Evolutionary conservation across 1,284 basidiomycete genomes (phyloP).

Genomic region (Boletus mariae): DNA sequence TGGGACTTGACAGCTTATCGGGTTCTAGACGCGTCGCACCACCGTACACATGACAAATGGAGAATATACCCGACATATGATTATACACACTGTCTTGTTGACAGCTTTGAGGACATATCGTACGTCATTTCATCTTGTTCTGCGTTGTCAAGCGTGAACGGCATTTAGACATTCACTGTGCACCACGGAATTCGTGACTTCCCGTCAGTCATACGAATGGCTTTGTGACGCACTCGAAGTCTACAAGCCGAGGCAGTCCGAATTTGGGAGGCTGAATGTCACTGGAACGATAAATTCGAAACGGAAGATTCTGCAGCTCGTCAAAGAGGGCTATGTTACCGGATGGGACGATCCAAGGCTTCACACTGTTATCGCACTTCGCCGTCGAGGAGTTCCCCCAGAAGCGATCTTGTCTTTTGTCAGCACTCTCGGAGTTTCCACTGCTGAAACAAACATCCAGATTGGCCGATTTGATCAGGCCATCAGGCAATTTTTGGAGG

Average conservation of each 20-base stretch:
- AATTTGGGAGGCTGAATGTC: slow-evolving; percentile 91
- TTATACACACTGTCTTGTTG: slow-evolving; percentile 97
- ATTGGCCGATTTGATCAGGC: slow-evolving; percentile 87
- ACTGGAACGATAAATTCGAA: slow-evolving; percentile 98
- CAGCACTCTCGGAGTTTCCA: slow-evolving; percentile 90
- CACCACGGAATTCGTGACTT: slow-evolving; percentile 95
- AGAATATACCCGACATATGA: slow-evolving; percentile 97
- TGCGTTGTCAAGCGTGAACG: neutral
- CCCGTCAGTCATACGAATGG: slow-evolving; percentile 98
- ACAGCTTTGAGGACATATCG: slow-evolving; percentile 99
- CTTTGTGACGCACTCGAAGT: slow-evolving; percentile 94
- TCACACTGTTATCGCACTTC: slow-evolving; percentile 94
- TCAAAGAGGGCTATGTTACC: slow-evolving; percentile 79
- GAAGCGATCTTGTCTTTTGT: slow-evolving; percentile 95
- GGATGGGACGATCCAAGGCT: slow-evolving; percentile 99
- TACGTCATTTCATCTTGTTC: slow-evolving; percentile 42
- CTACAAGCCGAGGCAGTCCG: slow-evolving; percentile 98
- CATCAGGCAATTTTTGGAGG: slow-evolving; percentile 88
- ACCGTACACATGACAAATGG: slow-evolving; percentile 93
- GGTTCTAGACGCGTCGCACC: slow-evolving; percentile 87
- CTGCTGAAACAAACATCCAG: slow-evolving; percentile 81
- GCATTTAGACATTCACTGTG: slow-evolving; percentile 87
- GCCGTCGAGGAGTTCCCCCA: slow-evolving; percentile 92
- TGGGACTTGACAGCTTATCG: slow-evolving; percentile 99
- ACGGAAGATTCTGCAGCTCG: slow-evolving; percentile 90